Base-by-base conservation (phyloP, 2,329 filamentous ascomycete species). In the Aotearoamyces nothofagi region DNA sequence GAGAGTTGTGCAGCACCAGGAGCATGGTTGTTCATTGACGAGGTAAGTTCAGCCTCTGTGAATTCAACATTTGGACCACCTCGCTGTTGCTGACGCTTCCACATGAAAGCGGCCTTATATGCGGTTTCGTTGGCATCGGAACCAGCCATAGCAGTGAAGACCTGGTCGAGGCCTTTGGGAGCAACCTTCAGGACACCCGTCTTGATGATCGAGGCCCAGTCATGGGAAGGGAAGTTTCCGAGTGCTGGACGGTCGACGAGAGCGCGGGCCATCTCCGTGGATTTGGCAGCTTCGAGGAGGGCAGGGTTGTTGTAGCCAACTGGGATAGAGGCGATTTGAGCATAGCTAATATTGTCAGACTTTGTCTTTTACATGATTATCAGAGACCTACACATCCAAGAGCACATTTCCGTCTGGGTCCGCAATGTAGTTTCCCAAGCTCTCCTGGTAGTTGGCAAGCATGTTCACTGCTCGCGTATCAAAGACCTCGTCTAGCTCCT, bases 51-150 rank as follows among this genome's bases (percentile, higher is more conserved):
- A 45, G 78, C 69, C 15, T 66, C 57, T 5, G 72, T 71, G 59
- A 83, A 86, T 16, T 79, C 76, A 23, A 68, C 75, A 26, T 71
- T 55, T 32, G 69, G 59, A 30, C 49, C 47, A 22, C 77, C 78
- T 43, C 80, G 77, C 60, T 82, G 61, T 35, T 70, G 63, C 46
- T 78, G 77, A 27, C 75, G 66, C 52, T 72, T 72, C 59, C 72
- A 82, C 75, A 87, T 87, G 57, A 86, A 84, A 15, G 80, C 78
- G 9, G 80, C 80, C 58, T 87, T 87, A 66, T 79, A 87, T 32
- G 80, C 80, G 27, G 79, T 74, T 56, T 87, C 80, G 54, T 86
- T 86, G 52, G 80, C 80, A 49, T 87, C 80, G 17, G 78, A 83
- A 34, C 80, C 80, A 24, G 78, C 69, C 58, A 78, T 72, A 28